phyloP scores from a whole-genome alignment of 1,139 yeast species.

The Nakaseomyces uthaithaninus region DNA sequence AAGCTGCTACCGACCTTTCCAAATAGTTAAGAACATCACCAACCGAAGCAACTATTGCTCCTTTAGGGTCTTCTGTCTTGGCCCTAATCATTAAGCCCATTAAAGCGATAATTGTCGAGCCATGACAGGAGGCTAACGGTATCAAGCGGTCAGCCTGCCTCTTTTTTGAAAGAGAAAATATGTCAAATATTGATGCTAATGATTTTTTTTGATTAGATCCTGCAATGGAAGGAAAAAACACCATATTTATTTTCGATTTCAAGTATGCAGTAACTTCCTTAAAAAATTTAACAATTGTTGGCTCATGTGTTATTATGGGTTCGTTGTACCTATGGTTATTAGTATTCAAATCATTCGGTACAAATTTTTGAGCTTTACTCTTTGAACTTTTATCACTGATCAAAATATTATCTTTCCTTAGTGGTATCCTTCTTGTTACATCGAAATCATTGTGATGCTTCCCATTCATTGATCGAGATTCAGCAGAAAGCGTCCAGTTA shows the following conservation, averaged over 20 bases:
- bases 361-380: background rate
- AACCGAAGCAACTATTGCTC: conserved; percentile 45
- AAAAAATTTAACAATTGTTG: conserved; percentile 18
- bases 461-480: too few species aligned
- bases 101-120: conserved; percentile 53
- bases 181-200: conserved; percentile 22
- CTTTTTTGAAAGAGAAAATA: conserved; percentile 27
- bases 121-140: conserved; percentile 55
- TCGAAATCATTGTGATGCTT: conserved; percentile 3
- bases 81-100: conserved; percentile 46
- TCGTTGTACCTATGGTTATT: conserved; percentile 18
- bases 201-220: background rate
- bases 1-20: conserved; percentile 51
- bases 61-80: conserved; percentile 53
- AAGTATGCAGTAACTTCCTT: conserved; percentile 13
- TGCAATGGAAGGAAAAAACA: conserved; percentile 25
- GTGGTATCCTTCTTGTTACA: conserved; percentile 1
- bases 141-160: conserved; percentile 48
- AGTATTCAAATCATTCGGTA: conserved; percentile 5
- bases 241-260: conserved; percentile 12
- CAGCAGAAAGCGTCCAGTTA: conserved; percentile 7
- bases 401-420: conserved; percentile 1
- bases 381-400: background rate
- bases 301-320: conserved; percentile 26
- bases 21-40: conserved; percentile 51